Evolutionary conservation across 345 rosid genomes (phyloP), one percentile per base, ranked within the genome.

Genomic region (Dovyalis caffra): DNA sequence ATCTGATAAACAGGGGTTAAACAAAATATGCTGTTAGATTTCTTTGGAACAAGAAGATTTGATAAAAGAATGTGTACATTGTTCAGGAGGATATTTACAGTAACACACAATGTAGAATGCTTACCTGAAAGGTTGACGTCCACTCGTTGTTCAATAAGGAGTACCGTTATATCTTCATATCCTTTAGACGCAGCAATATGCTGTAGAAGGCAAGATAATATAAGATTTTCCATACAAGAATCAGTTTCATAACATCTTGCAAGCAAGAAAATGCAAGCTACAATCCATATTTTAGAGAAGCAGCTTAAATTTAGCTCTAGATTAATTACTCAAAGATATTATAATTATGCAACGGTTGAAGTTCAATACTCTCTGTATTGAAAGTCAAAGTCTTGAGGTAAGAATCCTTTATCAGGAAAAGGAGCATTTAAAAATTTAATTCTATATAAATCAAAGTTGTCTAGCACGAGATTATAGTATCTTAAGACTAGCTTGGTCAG

Each of bases 151-250:
- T 87, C 89, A 69, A 94, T 80, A 43, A 94, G 97, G 70, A 88
- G 88, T 74, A 76, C 65, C 32, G 85, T 83, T 15, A 90, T 85
- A 61, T 89, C 91, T 79, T 86, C 90, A 71, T 86, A 83, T 67
- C 98, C 98, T 84, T 79, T 88, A 45, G 90, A 82, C 21, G 97
- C 92, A 71, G 94, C 96, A 76, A 90, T 84, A 65, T 94, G 96
- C 98, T 92, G 88, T 70, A 37, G 38, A 70, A 75, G 66, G 70
- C 25, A 62, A 64, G 16, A 34, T 25, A 20, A 32, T 34, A 45
- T 63, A 40, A 43, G 16, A 26, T 57, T 34, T 53, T 10, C n/a
- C 9, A 16, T 69, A 31, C 20, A 69, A 49, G 47, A 37, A 35
- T 26, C 11, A 60, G 15, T 25, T 71, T 26, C 62, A 18, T 37